These are phyloP conservation scores for Aureobasidium leucospermi DNA, from an alignment of 2,329 filamentous ascomycete species.

Conservation along the genomic window DNA sequence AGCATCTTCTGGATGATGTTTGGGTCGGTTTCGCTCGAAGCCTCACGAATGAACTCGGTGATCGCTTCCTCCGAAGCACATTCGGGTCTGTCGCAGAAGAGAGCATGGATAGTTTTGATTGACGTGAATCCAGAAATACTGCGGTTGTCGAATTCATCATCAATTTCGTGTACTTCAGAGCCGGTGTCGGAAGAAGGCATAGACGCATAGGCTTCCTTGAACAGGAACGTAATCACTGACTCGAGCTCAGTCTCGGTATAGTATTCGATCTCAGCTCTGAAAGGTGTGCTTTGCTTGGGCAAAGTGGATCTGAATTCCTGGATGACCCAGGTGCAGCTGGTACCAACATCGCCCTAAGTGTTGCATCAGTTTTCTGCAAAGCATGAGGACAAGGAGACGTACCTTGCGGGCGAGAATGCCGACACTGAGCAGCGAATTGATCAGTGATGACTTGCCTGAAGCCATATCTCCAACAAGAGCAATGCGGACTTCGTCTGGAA, in stretches of 20 bases:
- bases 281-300: slow-evolving; percentile 16
- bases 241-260: slow-evolving; percentile 12
- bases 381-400: no score
- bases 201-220: neutral
- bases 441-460: slow-evolving; percentile 19
- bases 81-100: slow-evolving; percentile 13
- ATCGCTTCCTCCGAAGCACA: slow-evolving; percentile 7
- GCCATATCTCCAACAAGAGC: slow-evolving; percentile 18
- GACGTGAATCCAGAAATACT: no score
- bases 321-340: slow-evolving; percentile 18
- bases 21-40: neutral
- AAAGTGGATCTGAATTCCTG: slow-evolving; percentile 16
- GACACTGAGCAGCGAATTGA: slow-evolving; percentile 20
- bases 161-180: no score
- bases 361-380: no score
- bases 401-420: slow-evolving; percentile 19
- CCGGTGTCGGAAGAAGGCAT: no score
- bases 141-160: no score
- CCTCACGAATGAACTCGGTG: neutral
- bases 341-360: slow-evolving; percentile 17
- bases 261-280: slow-evolving; percentile 18
- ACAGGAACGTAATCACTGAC: neutral
- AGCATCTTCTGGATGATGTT: neutral
- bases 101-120: no score
- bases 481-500: slow-evolving; percentile 11